Evolutionary conservation across 2,329 filamentous ascomycete species (phyloP).

Genomic region (Tetracladium maxilliforme): DNA sequence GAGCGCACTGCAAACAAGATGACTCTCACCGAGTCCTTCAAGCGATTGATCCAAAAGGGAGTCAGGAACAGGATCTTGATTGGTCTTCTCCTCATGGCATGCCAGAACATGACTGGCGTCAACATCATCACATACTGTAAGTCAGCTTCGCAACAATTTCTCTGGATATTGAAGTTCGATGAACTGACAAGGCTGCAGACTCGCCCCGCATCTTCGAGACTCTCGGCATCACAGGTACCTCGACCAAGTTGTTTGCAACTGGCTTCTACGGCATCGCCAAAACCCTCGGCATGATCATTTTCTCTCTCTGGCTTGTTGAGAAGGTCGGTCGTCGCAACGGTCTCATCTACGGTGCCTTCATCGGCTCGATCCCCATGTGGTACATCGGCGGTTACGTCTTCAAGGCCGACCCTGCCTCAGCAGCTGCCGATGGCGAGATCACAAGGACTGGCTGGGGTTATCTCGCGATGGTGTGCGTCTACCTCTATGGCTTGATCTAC

Average conservation of each 20-base stretch:
- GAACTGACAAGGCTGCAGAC: too few species aligned
- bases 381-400: constrained; percentile 25
- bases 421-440: constrained; percentile 15
- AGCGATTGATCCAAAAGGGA: constrained; percentile 8
- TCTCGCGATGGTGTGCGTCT: constrained; percentile 23
- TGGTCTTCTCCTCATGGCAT: constrained; percentile 9
- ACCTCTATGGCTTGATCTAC: constrained; percentile 22
- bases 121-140: too few species aligned
- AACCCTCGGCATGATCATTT: constrained; percentile 19
- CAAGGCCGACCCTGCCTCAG: constrained; percentile 16
- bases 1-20: too few species aligned
- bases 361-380: constrained; percentile 24
- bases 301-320: constrained; percentile 19
- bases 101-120: constrained; percentile 11
- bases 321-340: constrained; percentile 21
- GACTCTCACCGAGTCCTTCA: too few species aligned
- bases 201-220: constrained; percentile 38
- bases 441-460: constrained; percentile 20
- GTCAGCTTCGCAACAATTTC: too few species aligned
- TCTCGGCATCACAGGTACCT: constrained; percentile 34
- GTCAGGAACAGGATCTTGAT: constrained; percentile 8
- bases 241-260: constrained; percentile 31
- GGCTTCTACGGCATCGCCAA: constrained; percentile 10
- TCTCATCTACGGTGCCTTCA: constrained; percentile 21
- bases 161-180: too few species aligned